These are phyloP conservation scores for Paxillus involutus DNA, from an alignment of 768 basidiomycete genomes.

Conservation along the genomic window DNA sequence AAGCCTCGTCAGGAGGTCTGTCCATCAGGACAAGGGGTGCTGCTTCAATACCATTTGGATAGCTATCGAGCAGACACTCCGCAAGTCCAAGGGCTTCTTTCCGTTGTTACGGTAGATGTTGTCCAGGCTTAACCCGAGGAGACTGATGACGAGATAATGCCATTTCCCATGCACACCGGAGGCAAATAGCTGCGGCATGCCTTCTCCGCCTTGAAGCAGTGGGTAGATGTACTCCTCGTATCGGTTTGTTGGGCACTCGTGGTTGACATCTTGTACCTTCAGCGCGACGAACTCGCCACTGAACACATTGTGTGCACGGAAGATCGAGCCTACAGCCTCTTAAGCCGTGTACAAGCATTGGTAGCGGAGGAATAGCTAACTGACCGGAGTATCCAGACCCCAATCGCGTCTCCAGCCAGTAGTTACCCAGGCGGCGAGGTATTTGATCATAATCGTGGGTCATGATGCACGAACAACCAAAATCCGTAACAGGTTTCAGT, in stretches of 20 bases:
- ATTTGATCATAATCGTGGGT: conserved; percentile 9
- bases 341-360: background rate
- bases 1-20: conserved; percentile 6
- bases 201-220: conserved; percentile 64
- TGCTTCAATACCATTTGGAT: conserved; percentile 64
- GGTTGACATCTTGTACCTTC: conserved; percentile 68
- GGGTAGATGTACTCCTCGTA: conserved; percentile 74
- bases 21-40: background rate
- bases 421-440: conserved; percentile 54
- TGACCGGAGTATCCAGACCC: conserved; percentile 76
- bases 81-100: conserved; percentile 61
- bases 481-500: background rate
- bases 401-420: conserved; percentile 54
- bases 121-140: conserved; percentile 72
- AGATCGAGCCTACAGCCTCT: conserved; percentile 63
- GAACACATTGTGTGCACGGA: conserved; percentile 56
- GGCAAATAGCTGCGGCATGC: conserved; percentile 74
- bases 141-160: conserved; percentile 76
- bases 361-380: conserved; percentile 11
- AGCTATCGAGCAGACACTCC: conserved; percentile 72
- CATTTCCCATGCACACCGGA: conserved; percentile 55
- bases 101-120: conserved; percentile 55
- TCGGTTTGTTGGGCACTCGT: conserved; percentile 74
- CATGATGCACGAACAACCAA: conserved; percentile 11
- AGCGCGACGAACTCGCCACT: conserved; percentile 64